These are phyloP conservation scores for Strobilomyces dryophilus DNA, from an alignment of 768 basidiomycete species.

Conservation along the genomic window DNA sequence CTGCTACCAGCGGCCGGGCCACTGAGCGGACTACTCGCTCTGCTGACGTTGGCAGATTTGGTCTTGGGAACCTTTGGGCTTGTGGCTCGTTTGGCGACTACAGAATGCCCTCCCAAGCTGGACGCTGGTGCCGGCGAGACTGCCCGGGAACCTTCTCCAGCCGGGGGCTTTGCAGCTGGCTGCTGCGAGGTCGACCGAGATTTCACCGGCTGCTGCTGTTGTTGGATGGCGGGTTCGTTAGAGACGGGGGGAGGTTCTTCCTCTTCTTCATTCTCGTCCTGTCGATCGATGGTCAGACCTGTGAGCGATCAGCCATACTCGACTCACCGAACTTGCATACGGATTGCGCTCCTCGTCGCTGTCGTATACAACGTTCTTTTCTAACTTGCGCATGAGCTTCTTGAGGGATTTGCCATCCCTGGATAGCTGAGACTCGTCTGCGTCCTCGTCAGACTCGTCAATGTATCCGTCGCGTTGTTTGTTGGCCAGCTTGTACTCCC, in stretches of 20 bases:
- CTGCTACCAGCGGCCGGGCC: constrained; percentile 35
- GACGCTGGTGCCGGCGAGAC: constrained; percentile 49
- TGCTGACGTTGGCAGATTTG: constrained; percentile 43
- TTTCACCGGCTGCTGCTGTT: constrained; percentile 40
- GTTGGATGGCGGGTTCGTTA: constrained; percentile 42
- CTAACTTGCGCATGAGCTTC: constrained; percentile 79
- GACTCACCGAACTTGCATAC: constrained; percentile 70
- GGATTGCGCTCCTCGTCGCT: constrained; percentile 79
- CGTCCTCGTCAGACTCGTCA: constrained; percentile 73
- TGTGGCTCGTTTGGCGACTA: constrained; percentile 81
- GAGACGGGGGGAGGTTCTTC: constrained; percentile 49
- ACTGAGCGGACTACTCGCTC: constrained; percentile 56
- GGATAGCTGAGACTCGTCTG: constrained; percentile 54
- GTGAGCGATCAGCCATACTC: background rate
- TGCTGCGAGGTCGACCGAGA: constrained; percentile 43
- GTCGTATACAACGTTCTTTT: constrained; percentile 79
- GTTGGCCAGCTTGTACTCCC: constrained; percentile 76
- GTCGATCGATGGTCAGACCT: constrained; percentile 1
- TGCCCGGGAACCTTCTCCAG: constrained; percentile 43
- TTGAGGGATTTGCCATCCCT: constrained; percentile 78
- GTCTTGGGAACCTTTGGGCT: constrained; percentile 70
- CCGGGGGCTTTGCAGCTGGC: constrained; percentile 31
- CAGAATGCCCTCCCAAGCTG: constrained; percentile 67
- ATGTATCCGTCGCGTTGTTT: constrained; percentile 65
- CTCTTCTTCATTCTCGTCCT: constrained; percentile 75